These are phyloP conservation scores for Turritis glabra DNA, from an alignment of 345 rosid genomes.

Conservation along the genomic window DNA sequence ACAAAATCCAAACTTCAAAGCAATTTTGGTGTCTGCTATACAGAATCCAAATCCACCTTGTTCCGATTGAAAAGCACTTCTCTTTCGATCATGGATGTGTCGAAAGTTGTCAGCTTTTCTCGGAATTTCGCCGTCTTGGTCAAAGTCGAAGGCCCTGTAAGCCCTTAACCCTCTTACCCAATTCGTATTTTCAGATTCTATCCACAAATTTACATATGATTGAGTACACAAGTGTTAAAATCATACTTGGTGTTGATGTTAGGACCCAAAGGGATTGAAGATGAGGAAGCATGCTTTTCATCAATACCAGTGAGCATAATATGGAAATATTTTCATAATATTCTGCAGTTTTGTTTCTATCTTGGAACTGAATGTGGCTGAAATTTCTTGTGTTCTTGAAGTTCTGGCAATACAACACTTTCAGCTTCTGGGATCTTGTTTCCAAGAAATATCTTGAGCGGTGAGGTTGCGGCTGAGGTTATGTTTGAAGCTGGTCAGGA, in stretches of 20 bases:
- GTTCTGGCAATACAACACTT: slow-evolving; percentile 80
- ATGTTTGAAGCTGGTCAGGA: slow-evolving; percentile 38
- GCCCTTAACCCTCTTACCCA: slow-evolving; percentile 18
- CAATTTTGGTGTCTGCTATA: not conserved
- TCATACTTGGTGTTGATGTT: slow-evolving; percentile 6
- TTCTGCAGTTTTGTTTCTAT: not conserved
- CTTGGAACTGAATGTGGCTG: not conserved
- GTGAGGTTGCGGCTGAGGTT: slow-evolving; percentile 44
- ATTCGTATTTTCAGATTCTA: not conserved
- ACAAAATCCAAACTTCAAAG: not conserved
- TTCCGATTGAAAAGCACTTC: not conserved
- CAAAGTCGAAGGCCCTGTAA: slow-evolving; percentile 85
- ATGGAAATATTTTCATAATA: not conserved
- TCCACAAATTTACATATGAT: not conserved
- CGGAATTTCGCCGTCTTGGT: slow-evolving; percentile 74
- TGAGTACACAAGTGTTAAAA: not conserved
- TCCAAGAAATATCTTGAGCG: slow-evolving; percentile 48
- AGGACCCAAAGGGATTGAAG: slow-evolving; percentile 95
- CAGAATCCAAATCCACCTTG: slow-evolving; percentile 1
- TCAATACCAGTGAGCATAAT: slow-evolving; percentile 63
- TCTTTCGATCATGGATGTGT: slow-evolving; percentile 50
- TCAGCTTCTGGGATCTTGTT: slow-evolving; percentile 88
- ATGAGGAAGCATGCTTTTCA: slow-evolving; percentile 94
- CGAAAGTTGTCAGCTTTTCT: slow-evolving; percentile 52
- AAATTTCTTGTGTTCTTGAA: slow-evolving; percentile 27